phyloP scores from a whole-genome alignment of 257 asterid species.

The Primulina tabacum region DNA sequence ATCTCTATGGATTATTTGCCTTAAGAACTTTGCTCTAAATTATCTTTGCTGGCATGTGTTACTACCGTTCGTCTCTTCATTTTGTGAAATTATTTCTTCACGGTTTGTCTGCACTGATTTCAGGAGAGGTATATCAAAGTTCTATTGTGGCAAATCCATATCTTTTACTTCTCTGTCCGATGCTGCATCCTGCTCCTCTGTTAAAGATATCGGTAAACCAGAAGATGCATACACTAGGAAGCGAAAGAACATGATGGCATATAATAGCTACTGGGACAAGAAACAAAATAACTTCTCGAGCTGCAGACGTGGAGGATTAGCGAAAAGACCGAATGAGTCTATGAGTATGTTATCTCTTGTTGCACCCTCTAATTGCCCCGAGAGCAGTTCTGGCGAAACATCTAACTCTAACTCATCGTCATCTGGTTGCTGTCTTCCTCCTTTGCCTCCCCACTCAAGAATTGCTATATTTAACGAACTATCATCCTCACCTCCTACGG shows the following conservation, averaged over 20 bases:
- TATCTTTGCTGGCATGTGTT: not conserved
- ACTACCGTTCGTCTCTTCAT: not conserved
- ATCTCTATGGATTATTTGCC: not conserved
- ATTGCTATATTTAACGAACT: conserved; percentile 32
- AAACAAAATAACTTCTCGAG: conserved; percentile 35
- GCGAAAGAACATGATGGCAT: conserved; percentile 64
- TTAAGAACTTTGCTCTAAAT: not conserved
- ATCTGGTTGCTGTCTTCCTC: conserved; percentile 56
- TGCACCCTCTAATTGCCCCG: conserved; percentile 40
- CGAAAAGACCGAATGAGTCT: conserved; percentile 52
- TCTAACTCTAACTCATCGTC: conserved; percentile 55
- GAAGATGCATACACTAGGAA: conserved; percentile 66
- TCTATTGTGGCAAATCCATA: conserved; percentile 48
- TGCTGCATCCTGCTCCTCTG: conserved; percentile 50
- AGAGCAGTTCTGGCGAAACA: conserved; percentile 47
- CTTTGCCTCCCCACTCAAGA: conserved; percentile 65
- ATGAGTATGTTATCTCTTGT: conserved; percentile 55
- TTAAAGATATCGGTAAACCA: conserved; percentile 61
- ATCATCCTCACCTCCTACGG: conserved; percentile 41
- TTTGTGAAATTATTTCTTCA: conserved; percentile 18
- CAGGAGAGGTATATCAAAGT: conserved; percentile 46
- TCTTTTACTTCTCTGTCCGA: conserved; percentile 58
- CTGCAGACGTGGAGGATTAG: conserved; percentile 40
- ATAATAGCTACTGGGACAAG: conserved; percentile 52
- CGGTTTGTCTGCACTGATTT: conserved; percentile 17